Percentiles rank a stretch among this genome's conserved stretches.
These are phyloP conservation scores for Cenchrus fungigraminus DNA, from an alignment of 176 grass and related monocot genomes.

Conservation along the genomic window DNA sequence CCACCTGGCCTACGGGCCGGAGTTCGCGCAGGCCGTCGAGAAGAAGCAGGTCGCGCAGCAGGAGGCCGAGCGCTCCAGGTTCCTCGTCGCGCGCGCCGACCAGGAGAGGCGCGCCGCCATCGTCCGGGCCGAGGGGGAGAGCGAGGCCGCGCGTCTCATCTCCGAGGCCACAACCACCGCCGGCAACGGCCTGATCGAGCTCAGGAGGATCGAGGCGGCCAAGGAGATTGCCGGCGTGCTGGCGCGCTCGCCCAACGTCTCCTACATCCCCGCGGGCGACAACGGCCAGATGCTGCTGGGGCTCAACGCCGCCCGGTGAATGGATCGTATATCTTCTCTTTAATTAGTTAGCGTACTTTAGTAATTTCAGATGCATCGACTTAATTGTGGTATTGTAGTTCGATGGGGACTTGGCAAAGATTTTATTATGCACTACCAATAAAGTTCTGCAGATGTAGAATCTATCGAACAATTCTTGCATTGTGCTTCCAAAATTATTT, in stretches of 20 bases:
- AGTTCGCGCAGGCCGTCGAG: conserved; percentile 92
- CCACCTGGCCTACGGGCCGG: conserved; percentile 80
- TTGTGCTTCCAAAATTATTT: not conserved
- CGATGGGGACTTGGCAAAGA: not conserved
- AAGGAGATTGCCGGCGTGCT: conserved; percentile 75
- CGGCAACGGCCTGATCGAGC: conserved; percentile 74
- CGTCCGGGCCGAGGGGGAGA: conserved; percentile 88
- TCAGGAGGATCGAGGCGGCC: conserved; percentile 87
- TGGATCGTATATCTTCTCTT: conserved; percentile 3
- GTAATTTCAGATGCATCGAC: conserved; percentile 25
- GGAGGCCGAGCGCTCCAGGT: conserved; percentile 97
- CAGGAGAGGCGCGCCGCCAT: conserved; percentile 95
- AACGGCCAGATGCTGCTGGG: conserved; percentile 75
- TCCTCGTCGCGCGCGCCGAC: conserved; percentile 85
- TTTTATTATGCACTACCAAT: conserved; percentile 5
- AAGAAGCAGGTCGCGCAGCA: conserved; percentile 99
- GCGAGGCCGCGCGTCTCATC: conserved; percentile 78
- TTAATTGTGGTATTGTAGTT: not conserved
- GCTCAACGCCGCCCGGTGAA: conserved; percentile 63
- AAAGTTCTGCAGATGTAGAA: conserved; percentile 14
- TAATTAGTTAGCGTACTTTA: conserved; percentile 1
- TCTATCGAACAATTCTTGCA: conserved; percentile 5
- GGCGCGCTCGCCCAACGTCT: conserved; percentile 65
- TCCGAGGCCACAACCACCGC: conserved; percentile 68
- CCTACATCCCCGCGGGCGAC: conserved; percentile 61